Evolutionary conservation across 1,139 yeast genomes (phyloP).

Genomic region (Chernovozyma sophiae-reginae): DNA sequence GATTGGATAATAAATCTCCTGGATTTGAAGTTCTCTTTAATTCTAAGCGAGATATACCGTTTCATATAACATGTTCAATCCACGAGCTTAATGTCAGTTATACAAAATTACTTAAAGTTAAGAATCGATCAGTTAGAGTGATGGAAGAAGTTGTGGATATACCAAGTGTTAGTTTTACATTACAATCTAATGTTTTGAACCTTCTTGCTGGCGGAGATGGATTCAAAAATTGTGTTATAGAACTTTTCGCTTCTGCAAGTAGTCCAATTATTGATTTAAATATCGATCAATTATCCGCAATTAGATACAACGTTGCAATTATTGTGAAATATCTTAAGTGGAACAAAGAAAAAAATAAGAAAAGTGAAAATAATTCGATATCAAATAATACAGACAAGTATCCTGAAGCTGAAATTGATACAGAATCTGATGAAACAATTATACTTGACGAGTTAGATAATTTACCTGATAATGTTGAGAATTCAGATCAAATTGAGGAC

Average conservation of each 20-base stretch:
- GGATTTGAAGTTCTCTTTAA: slow-evolving; percentile 59
- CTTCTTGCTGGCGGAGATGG: slow-evolving; percentile 31
- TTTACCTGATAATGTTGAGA: neutral
- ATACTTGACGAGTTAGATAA: neutral
- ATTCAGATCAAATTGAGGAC: slow-evolving; percentile 10
- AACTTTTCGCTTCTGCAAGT: slow-evolving; percentile 40
- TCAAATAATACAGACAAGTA: neutral
- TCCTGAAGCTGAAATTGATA: slow-evolving; percentile 14
- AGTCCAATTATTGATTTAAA: slow-evolving; percentile 49
- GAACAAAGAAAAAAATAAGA: slow-evolving; percentile 15
- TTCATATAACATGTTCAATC: slow-evolving; percentile 44
- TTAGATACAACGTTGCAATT: slow-evolving; percentile 33
- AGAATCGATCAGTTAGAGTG: slow-evolving; percentile 9
- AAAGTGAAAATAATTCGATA: slow-evolving; percentile 10
- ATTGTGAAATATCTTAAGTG: slow-evolving; percentile 29
- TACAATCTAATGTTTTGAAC: slow-evolving; percentile 51
- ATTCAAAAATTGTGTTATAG: slow-evolving; percentile 36
- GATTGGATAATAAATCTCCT: slow-evolving; percentile 38
- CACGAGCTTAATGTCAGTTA: slow-evolving; percentile 38
- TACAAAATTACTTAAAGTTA: slow-evolving; percentile 10
- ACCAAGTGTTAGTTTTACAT: slow-evolving; percentile 50
- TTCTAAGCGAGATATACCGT: slow-evolving; percentile 46
- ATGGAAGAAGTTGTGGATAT: slow-evolving; percentile 44
- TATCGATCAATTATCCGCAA: slow-evolving; percentile 38
- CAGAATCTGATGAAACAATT: slow-evolving; percentile 23